These are phyloP conservation scores for Myriosclerotinia curreyana DNA, from an alignment of 2,329 filamentous ascomycete species.

Conservation along the genomic window DNA sequence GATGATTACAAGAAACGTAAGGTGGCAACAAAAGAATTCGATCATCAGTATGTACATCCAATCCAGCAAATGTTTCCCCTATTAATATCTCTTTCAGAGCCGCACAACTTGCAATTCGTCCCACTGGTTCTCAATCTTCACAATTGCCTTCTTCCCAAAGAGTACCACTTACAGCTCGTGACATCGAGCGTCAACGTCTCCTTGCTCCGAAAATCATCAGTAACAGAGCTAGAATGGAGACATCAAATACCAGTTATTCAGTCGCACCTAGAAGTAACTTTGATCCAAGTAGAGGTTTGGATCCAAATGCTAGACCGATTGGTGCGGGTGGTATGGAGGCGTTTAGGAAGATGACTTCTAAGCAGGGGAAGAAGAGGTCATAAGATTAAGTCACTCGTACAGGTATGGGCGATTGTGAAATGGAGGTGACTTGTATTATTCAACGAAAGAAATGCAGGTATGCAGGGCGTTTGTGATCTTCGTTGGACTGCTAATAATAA, in stretches of 20 bases:
- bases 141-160: conserved; percentile 35
- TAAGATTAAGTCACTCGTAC: neutral
- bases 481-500: conserved; percentile 10
- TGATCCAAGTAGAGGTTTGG: conserved; percentile 49
- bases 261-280: conserved; percentile 54
- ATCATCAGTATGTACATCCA: conserved; percentile 53
- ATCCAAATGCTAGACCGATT: conserved; percentile 53
- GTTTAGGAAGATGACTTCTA: conserved; percentile 64
- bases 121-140: conserved; percentile 35
- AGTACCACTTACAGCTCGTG: conserved; percentile 33
- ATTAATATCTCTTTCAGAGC: conserved; percentile 33
- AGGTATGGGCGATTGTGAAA: neutral
- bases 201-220: conserved; percentile 53
- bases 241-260: conserved; percentile 39
- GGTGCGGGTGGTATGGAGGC: conserved; percentile 62
- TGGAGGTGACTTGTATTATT: conserved; percentile 9
- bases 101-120: conserved; percentile 39
- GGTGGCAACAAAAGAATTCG: conserved; percentile 61
- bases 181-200: conserved; percentile 54
- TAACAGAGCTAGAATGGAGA: conserved; percentile 53
- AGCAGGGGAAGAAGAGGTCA: conserved; percentile 47
- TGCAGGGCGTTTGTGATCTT: conserved; percentile 12
- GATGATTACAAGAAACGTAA: conserved; percentile 90
- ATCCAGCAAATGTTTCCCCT: conserved; percentile 1
- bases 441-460: conserved; percentile 2